Evolutionary conservation across 352 stramenopile genomes (phyloP), one percentile per base, ranked within the genome.

Genomic region (Phytopythium helicoides): DNA sequence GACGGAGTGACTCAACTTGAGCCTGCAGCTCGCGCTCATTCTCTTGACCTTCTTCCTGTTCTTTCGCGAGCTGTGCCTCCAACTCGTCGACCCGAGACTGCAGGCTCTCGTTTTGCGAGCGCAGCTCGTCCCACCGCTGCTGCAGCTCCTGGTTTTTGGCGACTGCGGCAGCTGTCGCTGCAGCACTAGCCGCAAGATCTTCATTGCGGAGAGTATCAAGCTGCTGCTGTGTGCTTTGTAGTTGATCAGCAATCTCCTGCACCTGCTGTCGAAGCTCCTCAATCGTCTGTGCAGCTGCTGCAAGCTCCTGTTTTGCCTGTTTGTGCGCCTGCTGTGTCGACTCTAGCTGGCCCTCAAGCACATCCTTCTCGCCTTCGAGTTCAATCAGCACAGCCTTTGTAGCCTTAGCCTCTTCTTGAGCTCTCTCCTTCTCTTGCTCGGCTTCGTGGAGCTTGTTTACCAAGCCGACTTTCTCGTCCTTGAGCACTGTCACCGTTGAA

Each of bases 1-100:
- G 64, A 47, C 74, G 73, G 7, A 87, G 69, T 28, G 73, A 61
- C 19, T 73, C 54, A 1, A 89, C 73, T 39, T 85, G 64, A 0
- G 63, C 50, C 56, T 85, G 76, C 49, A 87, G 38, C 44, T 86
- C 76, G 8, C 45, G 54, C 21, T 75, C 71, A 19, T 65, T 70
- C 36, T 74, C 66, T 25, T 81, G 62, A 12, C 66, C 66, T 8
- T 62, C 57, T 4, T 57, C 58, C 41, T 81, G 69, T 0, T 63
- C 77, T 10, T 65, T 52, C 7, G 66, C 56, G 12, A 89, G 47
- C 9, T 63, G 53, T 39, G 73, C 62, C 38, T 89, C 73, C 3
- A 89, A 58, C 47, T 82, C 78, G 18, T 83, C 66, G n/a, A 89
- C 76, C 10, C 78, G 78, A 7, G 57, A 48, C 56, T 86, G 71